Evolutionary conservation across 2,329 filamentous ascomycete species (phyloP), one percentile per base, ranked within the genome.

Genomic region (Diaporthe ilicicola): DNA sequence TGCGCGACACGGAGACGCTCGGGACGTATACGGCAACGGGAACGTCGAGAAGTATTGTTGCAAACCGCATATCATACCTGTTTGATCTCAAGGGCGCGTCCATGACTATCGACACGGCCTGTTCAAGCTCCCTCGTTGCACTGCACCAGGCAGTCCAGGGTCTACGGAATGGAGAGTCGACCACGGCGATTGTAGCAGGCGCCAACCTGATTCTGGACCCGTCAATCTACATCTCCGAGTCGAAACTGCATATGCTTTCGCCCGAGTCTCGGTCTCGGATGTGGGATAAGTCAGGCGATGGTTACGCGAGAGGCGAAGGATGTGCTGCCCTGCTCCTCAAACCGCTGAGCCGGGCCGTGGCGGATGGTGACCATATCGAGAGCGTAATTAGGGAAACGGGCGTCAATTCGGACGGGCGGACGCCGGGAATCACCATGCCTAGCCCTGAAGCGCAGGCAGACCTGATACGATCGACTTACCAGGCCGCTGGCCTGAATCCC

Each of bases 271-370:
- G 76, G 54, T 83, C 78, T 83, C 78, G 79, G 24, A 81, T 81
- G 73, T 87, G 83, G 76, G 86, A 88, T 72, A 74, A 76, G 9
- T 50, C 46, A 0, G 75, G 76, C 9, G 87, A 86, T 70, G 87
- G 87, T 0, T 89, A 88, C 73, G 85, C 81, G 79, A 86, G 70
- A 87, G 87, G 86, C 4, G 87, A 89, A 73, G 87, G 86, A 2
- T 74, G 84, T 19, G 84, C 80, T 0, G 79, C 82, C 3, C 34
- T 89, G 0, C 71, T 88, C 1, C 73, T 89, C 2, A 89, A 89
- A 76, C 80, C 76, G 2, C 76, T 81, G 32, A 81, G 81, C n/a
- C 79, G 79, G 46, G 88, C 87, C 1, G 69, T 89, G 10, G 77
- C 77, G 8, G 86, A 86, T 64, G 83, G 84, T 0, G 80, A 82